Conservation (phyloP, 257 asterid species). For the Plantago major region DNA sequence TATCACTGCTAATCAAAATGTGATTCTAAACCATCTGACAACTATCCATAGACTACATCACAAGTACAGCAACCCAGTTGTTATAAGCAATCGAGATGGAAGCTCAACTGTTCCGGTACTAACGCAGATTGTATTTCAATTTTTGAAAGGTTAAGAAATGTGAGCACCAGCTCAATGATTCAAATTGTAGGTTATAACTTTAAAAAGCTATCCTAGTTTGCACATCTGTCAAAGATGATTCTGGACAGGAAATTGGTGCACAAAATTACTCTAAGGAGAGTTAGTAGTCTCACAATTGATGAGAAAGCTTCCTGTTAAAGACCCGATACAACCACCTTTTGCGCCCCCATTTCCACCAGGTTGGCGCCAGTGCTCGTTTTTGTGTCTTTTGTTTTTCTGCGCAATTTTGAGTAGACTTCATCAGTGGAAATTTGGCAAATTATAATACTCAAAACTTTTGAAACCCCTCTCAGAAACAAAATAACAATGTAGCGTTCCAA, state of each 20-base stretch:
- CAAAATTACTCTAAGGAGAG: conserved; percentile 1
- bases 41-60: not conserved
- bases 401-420: conserved; percentile 16
- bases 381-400: conserved; percentile 50
- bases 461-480: not conserved
- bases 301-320: conserved; percentile 41
- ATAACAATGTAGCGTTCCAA: not conserved
- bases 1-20: not conserved
- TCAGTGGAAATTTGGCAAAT: conserved; percentile 8
- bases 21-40: not conserved
- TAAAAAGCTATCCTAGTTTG: conserved; percentile 1
- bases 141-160: not conserved
- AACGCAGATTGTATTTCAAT: not conserved
- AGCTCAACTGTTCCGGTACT: not conserved
- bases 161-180: not conserved
- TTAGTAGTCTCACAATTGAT: conserved; percentile 26
- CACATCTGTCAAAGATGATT: not conserved
- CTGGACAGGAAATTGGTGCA: not conserved
- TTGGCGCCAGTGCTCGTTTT: conserved; percentile 39
- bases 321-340: conserved; percentile 51
- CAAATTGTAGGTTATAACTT: not conserved
- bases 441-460: not conserved
- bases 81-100: not conserved
- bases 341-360: conserved; percentile 78
- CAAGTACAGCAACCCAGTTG: not conserved